Base-by-base conservation (phyloP, 371 early-diverging fungal species). In the Apophysomyces variabilis region DNA sequence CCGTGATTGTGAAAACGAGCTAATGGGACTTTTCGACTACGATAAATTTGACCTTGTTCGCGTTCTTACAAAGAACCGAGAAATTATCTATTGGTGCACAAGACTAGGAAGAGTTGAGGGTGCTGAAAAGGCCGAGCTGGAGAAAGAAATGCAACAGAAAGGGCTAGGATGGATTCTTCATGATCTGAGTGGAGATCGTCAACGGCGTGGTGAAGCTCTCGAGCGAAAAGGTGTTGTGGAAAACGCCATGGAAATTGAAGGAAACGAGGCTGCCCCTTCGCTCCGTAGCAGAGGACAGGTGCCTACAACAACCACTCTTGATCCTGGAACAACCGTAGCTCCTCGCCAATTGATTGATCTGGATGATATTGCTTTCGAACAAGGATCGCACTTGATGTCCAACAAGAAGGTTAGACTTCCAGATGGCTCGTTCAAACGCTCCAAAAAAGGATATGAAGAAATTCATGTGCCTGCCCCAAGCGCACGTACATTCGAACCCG, bases 381-480 rank as follows among this genome's bases (percentile, higher is more conserved):
- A 97, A 78, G 98, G 99, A 56, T 87, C 92, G 11, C 98, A 96
- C 66, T 79, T 97, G 57, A 97, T 97, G 97, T 93, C 98, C 35
- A 99, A 99, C 86, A 96, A 96, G 65, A 92, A 92, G 69, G 93
- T 93, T 70, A 89, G 85, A 66, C 85, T 98, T 7, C 99, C 99
- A n/a, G 90, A 92, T 57, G 98, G 98, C 5, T 93, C 97, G 0
- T 93, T 92, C 78, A 97, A 95, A 77, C 85, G 90, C 7, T 85
- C 91, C n/a, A 92, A 95, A 82, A 92, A 94, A 70, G 96, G 97
- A 1, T 99, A 97, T 72, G 97, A 98, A 68, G 99, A 99, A 73
- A 91, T 97, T 43, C 96, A 95, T 71, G 96, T 99, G 1, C 99
- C 98, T 4, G 93, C 96, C 18, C 96, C 97, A 13, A 91, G 89